Evolutionary conservation across 305 asterid species (phyloP), one percentile per base, ranked within the genome.

Genomic region (Rubia occidens): DNA sequence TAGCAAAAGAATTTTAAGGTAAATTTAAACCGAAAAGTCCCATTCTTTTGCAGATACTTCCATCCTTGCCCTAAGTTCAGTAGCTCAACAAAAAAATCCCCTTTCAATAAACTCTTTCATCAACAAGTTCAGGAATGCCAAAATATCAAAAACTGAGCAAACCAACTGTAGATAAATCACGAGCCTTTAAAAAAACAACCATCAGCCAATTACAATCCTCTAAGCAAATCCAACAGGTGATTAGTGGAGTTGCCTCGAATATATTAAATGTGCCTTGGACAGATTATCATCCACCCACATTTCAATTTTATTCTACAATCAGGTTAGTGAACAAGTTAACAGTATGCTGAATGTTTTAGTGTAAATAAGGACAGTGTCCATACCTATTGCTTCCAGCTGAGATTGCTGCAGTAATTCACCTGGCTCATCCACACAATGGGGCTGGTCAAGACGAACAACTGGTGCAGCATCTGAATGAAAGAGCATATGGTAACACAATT

Each of bases 381-480:
- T 8, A 59, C 67, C 70, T 32, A 89, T 58, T 75, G 89, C 76
- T 77, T 80, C 88, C 44, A 91, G 85, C 64, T 85, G 95, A 3
- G 47, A 24, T 55, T 80, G 87, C 79, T 82, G 85, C 76, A 91
- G 79, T 76, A 83, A 83, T 80, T 85, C 85, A 3, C 81, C 77
- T 49, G 77, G 81, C 35, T 86, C 83, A 29, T 81, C 82, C 59
- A 88, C 81, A 67, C 67, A 82, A 77, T 73, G 76, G 35, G 90
- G 88, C 75, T 72, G 81, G 45, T 74, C 82, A 67, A 79, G 74
- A 75, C 75, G 73, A 64, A 74, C 42, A 55, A 75, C 79, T 39
- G 32, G 73, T 72, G 59, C 77, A 72, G 83, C 74, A 79, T 70
- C 89, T 86, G 84, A 65, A 29, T 0, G 32, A 29, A 29, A 29